phyloP scores from a whole-genome alignment of 495 filamentous ascomycete species.

The Podospora australis region DNA sequence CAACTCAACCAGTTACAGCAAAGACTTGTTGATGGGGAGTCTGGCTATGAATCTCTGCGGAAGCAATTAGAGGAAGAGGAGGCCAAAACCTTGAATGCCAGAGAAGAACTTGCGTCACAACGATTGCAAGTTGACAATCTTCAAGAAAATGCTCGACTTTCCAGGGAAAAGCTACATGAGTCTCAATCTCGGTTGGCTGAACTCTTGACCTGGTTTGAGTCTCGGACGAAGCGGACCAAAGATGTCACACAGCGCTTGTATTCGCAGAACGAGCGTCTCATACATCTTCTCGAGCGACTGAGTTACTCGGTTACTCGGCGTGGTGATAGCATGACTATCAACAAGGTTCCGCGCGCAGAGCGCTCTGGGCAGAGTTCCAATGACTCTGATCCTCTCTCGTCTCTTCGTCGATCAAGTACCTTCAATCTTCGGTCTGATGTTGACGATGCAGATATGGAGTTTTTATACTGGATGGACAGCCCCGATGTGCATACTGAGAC shows the following conservation, averaged over 20 bases:
- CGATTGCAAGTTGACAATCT: slow-evolving; percentile 58
- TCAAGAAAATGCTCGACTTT: slow-evolving; percentile 59
- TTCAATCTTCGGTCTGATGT: slow-evolving; percentile 34
- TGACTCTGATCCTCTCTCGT: slow-evolving; percentile 56
- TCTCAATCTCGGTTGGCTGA: slow-evolving; percentile 45
- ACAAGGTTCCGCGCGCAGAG: slow-evolving; percentile 64
- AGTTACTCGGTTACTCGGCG: slow-evolving; percentile 74
- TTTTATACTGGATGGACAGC: slow-evolving; percentile 73
- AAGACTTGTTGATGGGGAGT: slow-evolving; percentile 71
- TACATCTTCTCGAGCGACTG: slow-evolving; percentile 72
- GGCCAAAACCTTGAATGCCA: slow-evolving; percentile 49
- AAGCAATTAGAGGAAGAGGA: slow-evolving; percentile 67
- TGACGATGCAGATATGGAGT: slow-evolving; percentile 52
- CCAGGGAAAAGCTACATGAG: slow-evolving; percentile 49
- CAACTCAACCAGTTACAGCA: slow-evolving; percentile 58
- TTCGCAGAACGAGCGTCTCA: slow-evolving; percentile 67
- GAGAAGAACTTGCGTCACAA: slow-evolving; percentile 58
- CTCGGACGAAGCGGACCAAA: slow-evolving; percentile 61
- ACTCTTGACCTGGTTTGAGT: slow-evolving; percentile 47
- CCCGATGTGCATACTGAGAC: slow-evolving; percentile 59
- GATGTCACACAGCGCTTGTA: slow-evolving; percentile 78
- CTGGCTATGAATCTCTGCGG: slow-evolving; percentile 67
- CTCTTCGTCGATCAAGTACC: slow-evolving; percentile 45
- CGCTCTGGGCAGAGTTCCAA: slow-evolving; percentile 42
- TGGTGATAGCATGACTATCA: slow-evolving; percentile 66